A percentile compares a stretch with the other conserved stretches of the same genome.
Conservation (phyloP, 202 grass and related monocot genomes). For the Zizania palustris region DNA sequence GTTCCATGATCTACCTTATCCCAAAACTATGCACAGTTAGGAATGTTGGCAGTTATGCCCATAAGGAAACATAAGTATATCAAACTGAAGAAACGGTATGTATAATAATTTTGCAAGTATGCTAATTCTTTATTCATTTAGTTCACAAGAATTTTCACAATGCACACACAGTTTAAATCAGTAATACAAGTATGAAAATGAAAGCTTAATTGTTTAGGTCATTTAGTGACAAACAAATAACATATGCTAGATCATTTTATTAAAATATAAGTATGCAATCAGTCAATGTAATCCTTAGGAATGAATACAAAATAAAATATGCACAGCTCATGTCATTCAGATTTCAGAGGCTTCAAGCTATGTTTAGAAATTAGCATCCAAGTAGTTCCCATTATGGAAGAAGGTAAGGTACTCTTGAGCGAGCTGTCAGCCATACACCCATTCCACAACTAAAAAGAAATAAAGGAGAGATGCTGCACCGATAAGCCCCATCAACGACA, state of each 20-base stretch:
- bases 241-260: background rate
- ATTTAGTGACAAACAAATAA: background rate
- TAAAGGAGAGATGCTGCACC: background rate
- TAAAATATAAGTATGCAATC: background rate
- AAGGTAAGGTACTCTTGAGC: background rate
- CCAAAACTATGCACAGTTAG: background rate
- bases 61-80: background rate
- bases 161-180: background rate
- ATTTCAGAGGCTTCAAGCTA: background rate
- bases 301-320: background rate
- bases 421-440: background rate
- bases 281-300: background rate
- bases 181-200: conserved; percentile 9
- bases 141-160: background rate
- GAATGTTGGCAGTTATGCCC: conserved; percentile 14
- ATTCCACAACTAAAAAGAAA: background rate
- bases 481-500: background rate
- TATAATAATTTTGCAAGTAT: background rate
- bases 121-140: conserved; percentile 2
- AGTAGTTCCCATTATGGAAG: background rate
- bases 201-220: background rate
- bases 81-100: conserved; percentile 18
- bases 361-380: background rate
- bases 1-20: background rate
- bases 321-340: background rate